Evolutionary conservation across 2,329 filamentous ascomycete species (phyloP).

Genomic region (Pseudocercospora macadamiae): DNA sequence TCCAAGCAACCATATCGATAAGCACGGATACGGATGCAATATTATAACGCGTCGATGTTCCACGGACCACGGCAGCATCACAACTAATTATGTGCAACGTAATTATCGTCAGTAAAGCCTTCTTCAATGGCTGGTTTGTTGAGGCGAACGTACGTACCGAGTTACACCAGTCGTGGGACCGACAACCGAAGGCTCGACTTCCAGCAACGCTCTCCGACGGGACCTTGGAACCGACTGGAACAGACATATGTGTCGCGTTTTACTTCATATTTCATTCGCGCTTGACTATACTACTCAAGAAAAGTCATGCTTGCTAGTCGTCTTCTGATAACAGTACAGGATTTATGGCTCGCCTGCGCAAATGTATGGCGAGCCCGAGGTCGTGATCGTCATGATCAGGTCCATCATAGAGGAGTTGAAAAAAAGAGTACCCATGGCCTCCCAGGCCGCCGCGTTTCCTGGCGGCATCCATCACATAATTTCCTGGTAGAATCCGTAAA

Average conservation of each 20-base stretch:
- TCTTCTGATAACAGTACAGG: slow-evolving; percentile 13
- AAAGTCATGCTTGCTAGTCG: slow-evolving; percentile 12
- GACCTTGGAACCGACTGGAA: too few species aligned
- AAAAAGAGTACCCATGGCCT: background rate
- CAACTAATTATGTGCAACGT: too few species aligned
- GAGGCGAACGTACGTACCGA: background rate
- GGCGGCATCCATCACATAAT: slow-evolving; percentile 4
- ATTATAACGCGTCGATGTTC: background rate
- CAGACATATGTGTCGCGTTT: background rate
- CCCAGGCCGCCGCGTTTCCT: background rate
- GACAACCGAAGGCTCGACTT: too few species aligned
- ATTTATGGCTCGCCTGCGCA: slow-evolving; percentile 3
- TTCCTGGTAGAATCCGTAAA: slow-evolving; percentile 17
- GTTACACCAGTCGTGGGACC: too few species aligned
- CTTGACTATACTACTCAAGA: slow-evolving; percentile 18
- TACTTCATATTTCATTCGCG: slow-evolving; percentile 11
- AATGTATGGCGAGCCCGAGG: slow-evolving; percentile 10
- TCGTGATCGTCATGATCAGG: slow-evolving; percentile 13
- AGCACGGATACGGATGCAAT: background rate
- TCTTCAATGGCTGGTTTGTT: background rate
- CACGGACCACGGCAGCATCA: slow-evolving; percentile 3
- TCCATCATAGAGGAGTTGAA: slow-evolving; percentile 5
- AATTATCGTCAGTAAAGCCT: background rate
- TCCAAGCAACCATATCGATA: background rate
- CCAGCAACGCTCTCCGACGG: too few species aligned